A percentile compares a stretch with the other conserved stretches of the same genome.
These are phyloP conservation scores for Rhizopogon salebrosus DNA, from an alignment of 768 basidiomycete genomes.

Conservation along the genomic window DNA sequence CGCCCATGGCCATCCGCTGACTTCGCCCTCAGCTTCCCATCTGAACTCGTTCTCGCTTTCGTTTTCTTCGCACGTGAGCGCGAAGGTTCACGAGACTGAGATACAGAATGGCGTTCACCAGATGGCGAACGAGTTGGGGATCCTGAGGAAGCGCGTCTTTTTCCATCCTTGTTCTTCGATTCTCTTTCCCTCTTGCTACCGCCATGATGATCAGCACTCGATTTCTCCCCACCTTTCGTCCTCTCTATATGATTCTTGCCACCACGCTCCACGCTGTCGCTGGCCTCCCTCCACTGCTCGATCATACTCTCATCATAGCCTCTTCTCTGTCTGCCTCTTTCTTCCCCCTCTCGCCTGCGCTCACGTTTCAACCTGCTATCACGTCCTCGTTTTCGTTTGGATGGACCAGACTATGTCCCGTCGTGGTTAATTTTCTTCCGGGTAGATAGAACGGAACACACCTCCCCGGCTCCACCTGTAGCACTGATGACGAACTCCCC, in stretches of 20 bases:
- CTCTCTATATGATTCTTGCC: background rate
- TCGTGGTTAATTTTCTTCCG: slow-evolving; percentile 10
- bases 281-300: background rate
- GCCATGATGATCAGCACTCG: background rate
- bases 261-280: background rate
- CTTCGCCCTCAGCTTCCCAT: slow-evolving; percentile 12
- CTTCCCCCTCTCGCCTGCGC: background rate
- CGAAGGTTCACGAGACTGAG: slow-evolving; percentile 6
- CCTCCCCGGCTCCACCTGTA: slow-evolving; percentile 28
- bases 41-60: slow-evolving; percentile 3
- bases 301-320: background rate
- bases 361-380: background rate
- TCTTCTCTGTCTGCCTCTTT: background rate
- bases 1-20: slow-evolving; percentile 9
- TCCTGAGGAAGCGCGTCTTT: background rate
- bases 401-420: slow-evolving; percentile 6
- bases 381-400: background rate
- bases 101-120: slow-evolving; percentile 11
- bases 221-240: background rate
- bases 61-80: slow-evolving; percentile 7
- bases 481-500: slow-evolving; percentile 68
- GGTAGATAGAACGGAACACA: background rate
- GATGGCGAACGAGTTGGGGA: background rate
- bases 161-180: slow-evolving; percentile 3
- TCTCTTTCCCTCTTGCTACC: slow-evolving; percentile 5